Conservation (phyloP, 1,284 basidiomycete genomes). For the Tausonia pullulans region DNA sequence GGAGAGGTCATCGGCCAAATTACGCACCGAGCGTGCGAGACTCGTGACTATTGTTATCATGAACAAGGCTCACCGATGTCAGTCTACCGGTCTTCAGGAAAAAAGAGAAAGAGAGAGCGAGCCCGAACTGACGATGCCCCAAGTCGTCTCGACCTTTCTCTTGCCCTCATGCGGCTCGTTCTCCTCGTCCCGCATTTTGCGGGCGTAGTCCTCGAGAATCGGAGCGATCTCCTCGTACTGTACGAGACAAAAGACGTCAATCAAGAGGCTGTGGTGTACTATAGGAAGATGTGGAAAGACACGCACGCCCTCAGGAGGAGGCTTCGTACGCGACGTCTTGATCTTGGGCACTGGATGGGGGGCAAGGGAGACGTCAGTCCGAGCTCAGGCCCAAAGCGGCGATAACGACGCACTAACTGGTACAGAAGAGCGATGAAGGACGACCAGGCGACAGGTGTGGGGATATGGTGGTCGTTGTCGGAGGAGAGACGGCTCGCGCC, state of each 20-base stretch:
- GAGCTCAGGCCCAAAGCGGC: too few species aligned
- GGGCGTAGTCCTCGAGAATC: slow-evolving; percentile 87
- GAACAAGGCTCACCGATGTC: not conserved
- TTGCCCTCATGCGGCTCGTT: slow-evolving; percentile 97
- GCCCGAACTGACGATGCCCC: slow-evolving; percentile 40
- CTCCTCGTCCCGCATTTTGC: slow-evolving; percentile 96
- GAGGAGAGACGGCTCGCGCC: too few species aligned
- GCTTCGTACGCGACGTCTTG: slow-evolving; percentile 83
- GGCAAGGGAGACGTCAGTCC: too few species aligned
- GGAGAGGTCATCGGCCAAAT: not conserved
- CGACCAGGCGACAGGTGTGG: too few species aligned
- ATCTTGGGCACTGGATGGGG: slow-evolving; percentile 66
- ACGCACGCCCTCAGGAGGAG: slow-evolving; percentile 70
- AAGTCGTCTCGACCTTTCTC: slow-evolving; percentile 89
- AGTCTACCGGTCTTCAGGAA: not conserved
- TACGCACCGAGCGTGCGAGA: too few species aligned
- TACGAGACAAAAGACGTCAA: too few species aligned
- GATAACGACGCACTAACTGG: too few species aligned
- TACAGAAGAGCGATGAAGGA: too few species aligned
- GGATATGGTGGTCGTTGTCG: too few species aligned
- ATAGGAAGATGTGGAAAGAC: too few species aligned
- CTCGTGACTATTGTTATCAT: too few species aligned
- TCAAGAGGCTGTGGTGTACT: too few species aligned
- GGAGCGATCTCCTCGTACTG: slow-evolving; percentile 84
- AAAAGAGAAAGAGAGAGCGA: not conserved